Evolutionary conservation across 2,329 filamentous ascomycete species (phyloP).

Genomic region (Xylaria sp.): DNA sequence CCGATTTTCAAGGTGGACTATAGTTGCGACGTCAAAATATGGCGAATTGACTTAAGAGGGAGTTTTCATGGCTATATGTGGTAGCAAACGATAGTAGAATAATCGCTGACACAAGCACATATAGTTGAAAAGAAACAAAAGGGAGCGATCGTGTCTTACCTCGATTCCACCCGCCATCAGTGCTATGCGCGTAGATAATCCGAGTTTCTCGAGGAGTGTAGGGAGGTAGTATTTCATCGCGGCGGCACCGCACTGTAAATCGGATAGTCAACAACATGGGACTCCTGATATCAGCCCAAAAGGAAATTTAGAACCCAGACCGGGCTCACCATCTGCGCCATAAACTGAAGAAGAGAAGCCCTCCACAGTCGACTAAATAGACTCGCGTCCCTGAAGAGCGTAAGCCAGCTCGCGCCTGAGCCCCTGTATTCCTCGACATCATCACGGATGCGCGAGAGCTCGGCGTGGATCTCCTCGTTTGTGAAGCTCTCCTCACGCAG

Average conservation of each 20-base stretch:
- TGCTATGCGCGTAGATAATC: conserved; percentile 59
- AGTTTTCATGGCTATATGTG: background rate
- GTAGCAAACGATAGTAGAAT: background rate
- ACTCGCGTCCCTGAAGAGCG: conserved; percentile 60
- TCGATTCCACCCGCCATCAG: conserved; percentile 67
- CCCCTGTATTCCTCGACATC: conserved; percentile 55
- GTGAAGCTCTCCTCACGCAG: conserved; percentile 60
- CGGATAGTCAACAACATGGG: background rate
- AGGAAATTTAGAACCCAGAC: background rate
- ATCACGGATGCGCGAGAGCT: conserved; percentile 60
- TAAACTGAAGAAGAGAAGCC: conserved; percentile 67
- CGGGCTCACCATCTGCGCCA: conserved; percentile 61
- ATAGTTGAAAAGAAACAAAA: background rate
- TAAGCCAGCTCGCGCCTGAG: conserved; percentile 55
- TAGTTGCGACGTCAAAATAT: background rate
- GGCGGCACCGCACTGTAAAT: conserved; percentile 61
- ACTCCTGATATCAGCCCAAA: background rate
- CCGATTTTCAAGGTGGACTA: conserved; percentile 66
- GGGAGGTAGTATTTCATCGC: conserved; percentile 72
- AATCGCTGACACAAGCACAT: background rate
- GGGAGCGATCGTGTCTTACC: conserved; percentile 1
- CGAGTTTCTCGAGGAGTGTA: conserved; percentile 62
- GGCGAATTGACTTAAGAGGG: background rate
- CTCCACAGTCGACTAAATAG: conserved; percentile 67
- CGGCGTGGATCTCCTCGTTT: conserved; percentile 53